Evolutionary conservation across 2,329 filamentous ascomycete species (phyloP), one percentile per base, ranked within the genome.

Genomic region (Ascochyta viciae-villosae): DNA sequence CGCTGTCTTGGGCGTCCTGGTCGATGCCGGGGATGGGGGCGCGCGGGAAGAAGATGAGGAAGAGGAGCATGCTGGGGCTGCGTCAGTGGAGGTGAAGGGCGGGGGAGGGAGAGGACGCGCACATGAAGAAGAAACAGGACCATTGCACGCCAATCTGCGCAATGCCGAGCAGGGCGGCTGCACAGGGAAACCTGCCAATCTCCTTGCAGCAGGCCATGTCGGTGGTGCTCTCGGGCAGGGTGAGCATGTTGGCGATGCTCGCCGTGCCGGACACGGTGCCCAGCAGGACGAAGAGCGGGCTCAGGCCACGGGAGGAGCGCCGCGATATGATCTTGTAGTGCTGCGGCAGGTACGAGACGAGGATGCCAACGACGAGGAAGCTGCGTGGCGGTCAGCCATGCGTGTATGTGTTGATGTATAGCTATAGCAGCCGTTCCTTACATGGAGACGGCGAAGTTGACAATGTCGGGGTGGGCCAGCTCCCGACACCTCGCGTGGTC

Each of bases 321-420:
- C 92, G 87, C 37, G 85, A 82, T 65, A 96, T 91, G 77, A 99
- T 98, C 70, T 95, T 92, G 75, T 89, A 85, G 77, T 98, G 94
- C 74, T 99, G 95, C 0, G 95, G 95, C 2, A 98, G 84, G 79
- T 99, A 99, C 31, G 94, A 98, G 55, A 96, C 80, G 59, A 97
- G 82, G 67, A 98, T 93, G 54, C 94, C 94, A 66, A 96, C 74
- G 59, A 98, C 82, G 65, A 98, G 91, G 68, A 96, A 77, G 60
- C 84, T 86, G 54, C 40, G 24, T 33, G 62, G 57, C 23, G 52
- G 55, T 64, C 60, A 65, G 61, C 54, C 37, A 19, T 55, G 47
- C n/a, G 29, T 42, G 40, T 50, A 57, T 13, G 12, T 31, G 29
- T 13, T 31, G 40, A 49, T 6, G 26, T 31, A 19, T 31, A 48